phyloP scores from a whole-genome alignment of 1,139 yeast species.

The Nakaseomyces bracarensis region DNA sequence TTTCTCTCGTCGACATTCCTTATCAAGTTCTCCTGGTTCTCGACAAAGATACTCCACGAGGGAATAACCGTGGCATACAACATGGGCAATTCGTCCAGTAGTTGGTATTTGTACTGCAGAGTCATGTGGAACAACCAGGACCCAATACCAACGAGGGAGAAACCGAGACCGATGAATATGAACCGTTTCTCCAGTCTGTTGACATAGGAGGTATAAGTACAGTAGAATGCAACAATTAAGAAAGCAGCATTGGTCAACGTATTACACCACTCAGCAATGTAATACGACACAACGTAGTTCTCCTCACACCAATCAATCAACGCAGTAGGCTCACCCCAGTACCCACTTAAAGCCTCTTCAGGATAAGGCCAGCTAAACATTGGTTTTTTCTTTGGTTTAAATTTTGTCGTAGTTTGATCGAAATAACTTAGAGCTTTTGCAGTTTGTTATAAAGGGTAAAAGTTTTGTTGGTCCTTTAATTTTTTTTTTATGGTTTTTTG shows the following conservation, averaged over 20 bases:
- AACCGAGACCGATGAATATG: conserved; percentile 62
- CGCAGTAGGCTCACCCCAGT: conserved; percentile 36
- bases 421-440: no score
- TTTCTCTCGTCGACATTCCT: conserved; percentile 37
- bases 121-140: conserved; percentile 96
- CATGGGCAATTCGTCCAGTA: conserved; percentile 93
- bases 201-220: conserved; percentile 49
- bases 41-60: conserved; percentile 78
- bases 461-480: no score
- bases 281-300: conserved; percentile 71
- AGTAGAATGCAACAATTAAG: conserved; percentile 56
- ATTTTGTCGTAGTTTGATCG: background rate
- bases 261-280: conserved; percentile 76
- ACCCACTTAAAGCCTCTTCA: conserved; percentile 25
- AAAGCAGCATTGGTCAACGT: conserved; percentile 68
- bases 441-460: no score
- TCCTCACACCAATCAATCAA: conserved; percentile 97
- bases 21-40: conserved; percentile 26
- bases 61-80: conserved; percentile 94
- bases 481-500: no score
- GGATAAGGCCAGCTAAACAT: conserved; percentile 29
- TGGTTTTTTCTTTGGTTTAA: conserved; percentile 8
- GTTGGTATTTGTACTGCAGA: conserved; percentile 71
- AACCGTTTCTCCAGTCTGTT: conserved; percentile 64
- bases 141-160: conserved; percentile 84